These are phyloP conservation scores for Penicillium salamii DNA, from an alignment of 495 filamentous ascomycete genomes.

Conservation along the genomic window DNA sequence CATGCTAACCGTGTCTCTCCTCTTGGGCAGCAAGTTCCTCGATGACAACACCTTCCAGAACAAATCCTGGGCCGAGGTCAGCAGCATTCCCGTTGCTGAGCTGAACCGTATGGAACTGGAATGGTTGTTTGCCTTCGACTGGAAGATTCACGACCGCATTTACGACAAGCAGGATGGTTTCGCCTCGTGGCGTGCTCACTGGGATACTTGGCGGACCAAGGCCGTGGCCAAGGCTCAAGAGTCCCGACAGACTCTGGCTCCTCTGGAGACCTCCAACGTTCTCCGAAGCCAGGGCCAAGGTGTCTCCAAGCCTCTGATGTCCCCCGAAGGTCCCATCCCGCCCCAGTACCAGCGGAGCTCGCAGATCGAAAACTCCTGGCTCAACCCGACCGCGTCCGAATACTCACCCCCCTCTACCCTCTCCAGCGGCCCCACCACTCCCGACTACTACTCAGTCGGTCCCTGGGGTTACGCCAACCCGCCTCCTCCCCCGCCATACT, in stretches of 20 bases:
- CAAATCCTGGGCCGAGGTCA: slow-evolving; percentile 97
- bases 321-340: slow-evolving; percentile 48
- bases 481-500: slow-evolving; percentile 45
- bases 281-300: slow-evolving; percentile 41
- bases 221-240: slow-evolving; percentile 53
- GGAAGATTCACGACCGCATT: slow-evolving; percentile 85
- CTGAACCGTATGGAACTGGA: slow-evolving; percentile 88
- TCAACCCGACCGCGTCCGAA: slow-evolving; percentile 51
- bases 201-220: slow-evolving; percentile 73
- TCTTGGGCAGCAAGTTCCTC: slow-evolving; percentile 96
- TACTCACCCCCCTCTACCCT: slow-evolving; percentile 68
- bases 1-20: slow-evolving; percentile 82
- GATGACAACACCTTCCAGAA: slow-evolving; percentile 99
- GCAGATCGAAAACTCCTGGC: slow-evolving; percentile 52
- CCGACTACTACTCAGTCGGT: slow-evolving; percentile 56
- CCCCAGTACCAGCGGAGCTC: slow-evolving; percentile 50
- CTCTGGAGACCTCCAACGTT: slow-evolving; percentile 64
- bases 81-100: slow-evolving; percentile 82
- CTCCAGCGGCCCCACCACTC: slow-evolving; percentile 63
- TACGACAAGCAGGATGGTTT: slow-evolving; percentile 77
- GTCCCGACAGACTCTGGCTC: slow-evolving; percentile 59
- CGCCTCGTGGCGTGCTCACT: slow-evolving; percentile 75
- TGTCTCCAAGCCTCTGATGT: slow-evolving; percentile 46
- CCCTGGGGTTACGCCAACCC: slow-evolving; percentile 56
- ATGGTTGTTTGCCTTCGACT: slow-evolving; percentile 83